Percentiles rank a stretch among this genome's conserved stretches.
These are phyloP conservation scores for Psophocarpus tetragonolobus DNA, from an alignment of 306 rosid genomes.

Conservation along the genomic window DNA sequence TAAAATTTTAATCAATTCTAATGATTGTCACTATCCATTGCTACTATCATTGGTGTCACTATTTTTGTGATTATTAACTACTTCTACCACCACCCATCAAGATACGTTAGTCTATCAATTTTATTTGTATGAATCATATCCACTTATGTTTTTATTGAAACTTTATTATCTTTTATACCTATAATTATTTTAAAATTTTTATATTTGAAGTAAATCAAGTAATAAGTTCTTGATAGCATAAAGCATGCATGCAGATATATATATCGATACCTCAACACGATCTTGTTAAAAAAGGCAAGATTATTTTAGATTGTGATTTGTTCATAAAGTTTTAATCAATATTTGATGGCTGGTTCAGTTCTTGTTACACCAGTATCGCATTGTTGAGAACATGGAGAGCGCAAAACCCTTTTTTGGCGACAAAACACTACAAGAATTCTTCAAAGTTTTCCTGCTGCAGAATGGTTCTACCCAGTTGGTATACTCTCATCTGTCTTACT, in stretches of 20 bases:
- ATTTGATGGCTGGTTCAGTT: background rate
- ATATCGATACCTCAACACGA: background rate
- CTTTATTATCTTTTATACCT: too few relatives aligned
- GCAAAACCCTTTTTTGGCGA: background rate
- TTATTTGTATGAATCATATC: too few relatives aligned
- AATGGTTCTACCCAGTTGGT: slow-evolving; percentile 19
- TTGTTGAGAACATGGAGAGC: background rate
- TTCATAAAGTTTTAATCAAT: background rate
- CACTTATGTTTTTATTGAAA: too few relatives aligned
- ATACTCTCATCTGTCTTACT: background rate
- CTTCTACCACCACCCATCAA: too few relatives aligned
- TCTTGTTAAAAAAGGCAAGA: background rate
- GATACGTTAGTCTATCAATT: too few relatives aligned
- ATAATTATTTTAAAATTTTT: background rate
- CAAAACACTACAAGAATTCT: background rate
- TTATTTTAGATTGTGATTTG: background rate
- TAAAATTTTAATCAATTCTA: too few relatives aligned
- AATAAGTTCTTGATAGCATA: too few relatives aligned
- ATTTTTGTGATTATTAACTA: too few relatives aligned
- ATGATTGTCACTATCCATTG: too few relatives aligned
- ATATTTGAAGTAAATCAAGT: background rate
- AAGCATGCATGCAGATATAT: too few relatives aligned
- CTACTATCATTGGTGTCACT: too few relatives aligned
- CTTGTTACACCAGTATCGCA: background rate
- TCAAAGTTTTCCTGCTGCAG: background rate